Conservation (phyloP, 202 grass and related monocot genomes). For the Tripidium arundinaceum region DNA sequence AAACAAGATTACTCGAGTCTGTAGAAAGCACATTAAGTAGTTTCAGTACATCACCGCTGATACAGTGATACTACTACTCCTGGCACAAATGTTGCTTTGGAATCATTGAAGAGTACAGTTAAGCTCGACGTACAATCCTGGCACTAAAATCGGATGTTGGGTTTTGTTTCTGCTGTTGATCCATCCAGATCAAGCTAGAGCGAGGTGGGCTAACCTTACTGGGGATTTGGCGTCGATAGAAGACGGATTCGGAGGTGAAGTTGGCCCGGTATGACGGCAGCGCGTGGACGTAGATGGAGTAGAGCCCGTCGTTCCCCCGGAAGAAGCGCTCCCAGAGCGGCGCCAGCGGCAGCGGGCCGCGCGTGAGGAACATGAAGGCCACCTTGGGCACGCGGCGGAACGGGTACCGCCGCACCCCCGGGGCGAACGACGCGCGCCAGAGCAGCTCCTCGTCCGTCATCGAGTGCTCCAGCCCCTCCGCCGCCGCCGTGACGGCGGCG, state of each 20-base stretch:
- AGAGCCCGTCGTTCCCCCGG: conserved; percentile 52
- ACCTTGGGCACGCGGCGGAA: conserved; percentile 66
- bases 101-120: background rate
- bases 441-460: conserved; percentile 87
- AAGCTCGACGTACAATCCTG: background rate
- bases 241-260: conserved; percentile 78
- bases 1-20: background rate
- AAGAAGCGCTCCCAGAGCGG: conserved; percentile 93
- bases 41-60: background rate
- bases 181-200: background rate
- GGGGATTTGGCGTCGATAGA: conserved; percentile 65
- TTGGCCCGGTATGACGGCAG: conserved; percentile 76
- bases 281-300: conserved; percentile 84
- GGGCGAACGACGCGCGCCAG: conserved; percentile 83
- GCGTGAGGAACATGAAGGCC: conserved; percentile 99
- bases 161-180: background rate
- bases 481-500: background rate
- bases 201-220: conserved; percentile 64
- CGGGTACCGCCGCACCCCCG: conserved; percentile 57
- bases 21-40: background rate
- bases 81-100: background rate
- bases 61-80: background rate
- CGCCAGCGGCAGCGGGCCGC: conserved; percentile 69
- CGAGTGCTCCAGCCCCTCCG: conserved; percentile 44
- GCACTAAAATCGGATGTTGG: background rate